These are phyloP conservation scores for Pythium diclinum DNA, from an alignment of 352 stramenopile genomes.

Conservation along the genomic window DNA sequence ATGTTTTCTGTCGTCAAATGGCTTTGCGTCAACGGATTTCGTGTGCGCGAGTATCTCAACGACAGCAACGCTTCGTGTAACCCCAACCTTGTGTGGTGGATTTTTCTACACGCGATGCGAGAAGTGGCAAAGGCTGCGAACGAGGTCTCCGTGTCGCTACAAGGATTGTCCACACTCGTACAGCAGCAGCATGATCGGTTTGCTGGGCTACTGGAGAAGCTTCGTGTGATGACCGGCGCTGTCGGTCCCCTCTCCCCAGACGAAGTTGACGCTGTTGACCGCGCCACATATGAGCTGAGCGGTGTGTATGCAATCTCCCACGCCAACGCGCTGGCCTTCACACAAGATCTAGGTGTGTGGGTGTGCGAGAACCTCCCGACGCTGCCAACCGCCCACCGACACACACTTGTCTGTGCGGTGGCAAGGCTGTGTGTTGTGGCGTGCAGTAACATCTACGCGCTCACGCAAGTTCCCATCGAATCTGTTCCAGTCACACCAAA, in stretches of 20 bases:
- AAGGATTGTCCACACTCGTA: not conserved
- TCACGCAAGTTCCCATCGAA: not conserved
- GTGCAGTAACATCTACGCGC: not conserved
- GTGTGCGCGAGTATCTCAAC: not conserved
- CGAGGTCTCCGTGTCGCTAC: not conserved
- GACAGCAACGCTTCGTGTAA: not conserved
- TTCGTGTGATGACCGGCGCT: no score
- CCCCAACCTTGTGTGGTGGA: not conserved
- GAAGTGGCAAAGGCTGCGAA: not conserved
- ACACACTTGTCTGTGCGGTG: not conserved
- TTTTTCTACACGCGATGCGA: not conserved
- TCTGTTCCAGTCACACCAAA: not conserved
- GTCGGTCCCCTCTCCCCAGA: no score
- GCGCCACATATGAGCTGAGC: not conserved
- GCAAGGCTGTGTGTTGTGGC: conserved; percentile 2
- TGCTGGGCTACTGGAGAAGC: not conserved
- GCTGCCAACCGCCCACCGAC: no score
- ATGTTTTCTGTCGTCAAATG: conserved; percentile 20
- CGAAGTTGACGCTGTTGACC: not conserved
- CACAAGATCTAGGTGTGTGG: not conserved
- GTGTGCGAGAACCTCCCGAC: conserved; percentile 1
- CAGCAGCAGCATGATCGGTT: conserved; percentile 4
- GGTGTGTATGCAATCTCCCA: not conserved
- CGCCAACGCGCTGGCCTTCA: not conserved
- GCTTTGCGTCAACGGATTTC: conserved; percentile 11